phyloP scores from a whole-genome alignment of 306 rosid genomes.

The Cajanus cajan region DNA sequence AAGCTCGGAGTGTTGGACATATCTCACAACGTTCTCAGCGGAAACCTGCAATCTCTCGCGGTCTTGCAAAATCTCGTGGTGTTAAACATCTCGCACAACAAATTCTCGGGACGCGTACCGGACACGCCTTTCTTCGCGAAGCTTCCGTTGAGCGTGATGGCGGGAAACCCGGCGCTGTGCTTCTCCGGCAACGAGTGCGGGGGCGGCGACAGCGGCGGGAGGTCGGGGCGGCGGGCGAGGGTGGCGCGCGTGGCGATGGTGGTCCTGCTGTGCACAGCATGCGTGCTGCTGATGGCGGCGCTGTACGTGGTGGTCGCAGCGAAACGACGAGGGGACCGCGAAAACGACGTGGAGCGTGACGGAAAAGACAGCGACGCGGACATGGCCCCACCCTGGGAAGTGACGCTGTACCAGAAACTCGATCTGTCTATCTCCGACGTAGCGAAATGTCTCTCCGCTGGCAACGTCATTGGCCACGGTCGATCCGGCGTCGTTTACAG shows the following conservation, averaged over 20 bases:
- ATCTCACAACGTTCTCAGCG: conserved; percentile 71
- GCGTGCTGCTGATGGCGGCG: conserved; percentile 68
- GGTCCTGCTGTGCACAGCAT: conserved; percentile 66
- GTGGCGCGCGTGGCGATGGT: conserved; percentile 87
- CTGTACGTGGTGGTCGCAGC: conserved; percentile 58
- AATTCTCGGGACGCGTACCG: conserved; percentile 73
- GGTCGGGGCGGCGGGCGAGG: conserved; percentile 31
- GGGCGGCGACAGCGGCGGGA: background rate
- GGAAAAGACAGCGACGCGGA: conserved; percentile 59
- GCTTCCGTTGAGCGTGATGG: conserved; percentile 70
- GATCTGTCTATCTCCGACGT: conserved; percentile 77
- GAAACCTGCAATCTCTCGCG: conserved; percentile 62
- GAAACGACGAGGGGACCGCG: conserved; percentile 44
- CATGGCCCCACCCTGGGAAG: conserved; percentile 89
- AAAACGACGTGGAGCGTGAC: conserved; percentile 43
- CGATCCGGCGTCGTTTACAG: conserved; percentile 81
- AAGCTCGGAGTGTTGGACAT: conserved; percentile 80
- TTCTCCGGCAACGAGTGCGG: conserved; percentile 54
- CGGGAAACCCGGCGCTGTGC: conserved; percentile 75
- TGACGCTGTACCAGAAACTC: conserved; percentile 88
- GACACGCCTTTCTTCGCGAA: conserved; percentile 78
- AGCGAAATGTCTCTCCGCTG: conserved; percentile 52
- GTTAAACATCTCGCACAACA: conserved; percentile 80
- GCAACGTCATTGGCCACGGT: conserved; percentile 72
- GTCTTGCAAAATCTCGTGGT: conserved; percentile 78